A percentile compares a stretch with the other conserved stretches of the same genome.
Evolutionary conservation across 2,329 filamentous ascomycete species (phyloP).

Genomic region (Phialocephala subalpina): DNA sequence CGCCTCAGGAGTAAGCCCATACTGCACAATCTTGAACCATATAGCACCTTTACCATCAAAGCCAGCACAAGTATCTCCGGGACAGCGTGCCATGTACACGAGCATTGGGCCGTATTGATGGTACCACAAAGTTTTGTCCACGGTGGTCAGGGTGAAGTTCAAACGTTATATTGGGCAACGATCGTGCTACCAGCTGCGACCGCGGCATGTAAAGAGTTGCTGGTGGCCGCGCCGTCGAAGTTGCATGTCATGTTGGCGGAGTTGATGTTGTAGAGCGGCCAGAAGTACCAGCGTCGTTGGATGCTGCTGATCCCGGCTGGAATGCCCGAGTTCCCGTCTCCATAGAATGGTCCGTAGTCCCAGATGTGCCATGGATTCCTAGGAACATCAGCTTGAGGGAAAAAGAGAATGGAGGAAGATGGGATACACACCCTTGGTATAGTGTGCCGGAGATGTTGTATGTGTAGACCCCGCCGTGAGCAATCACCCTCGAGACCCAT

Average conservation of each 20-base stretch:
- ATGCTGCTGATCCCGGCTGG: conserved; percentile 7
- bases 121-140: conserved; percentile 8
- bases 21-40: conserved; percentile 29
- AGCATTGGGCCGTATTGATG: conserved; percentile 24
- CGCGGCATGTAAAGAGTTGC: conserved; percentile 7
- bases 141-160: conserved; percentile 4
- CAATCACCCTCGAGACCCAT: background rate
- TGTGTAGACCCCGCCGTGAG: conserved; percentile 16
- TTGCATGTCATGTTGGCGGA: conserved; percentile 16
- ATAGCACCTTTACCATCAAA: conserved; percentile 22
- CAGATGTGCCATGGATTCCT: conserved; percentile 15
- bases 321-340: conserved; percentile 5
- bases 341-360: conserved; percentile 18
- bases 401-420: background rate
- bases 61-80: conserved; percentile 22
- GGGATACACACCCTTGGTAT: conserved; percentile 11
- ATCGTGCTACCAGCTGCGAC: conserved; percentile 9
- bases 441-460: conserved; percentile 15
- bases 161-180: conserved; percentile 1
- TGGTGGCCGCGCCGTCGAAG: conserved; percentile 10
- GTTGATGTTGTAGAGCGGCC: conserved; percentile 10
- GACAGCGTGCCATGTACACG: conserved; percentile 27
- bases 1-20: conserved; percentile 19
- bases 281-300: conserved; percentile 20
- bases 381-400: background rate